phyloP scores from a whole-genome alignment of 345 rosid genomes.

The sweet orange (Citrus sinensis) region DNA sequence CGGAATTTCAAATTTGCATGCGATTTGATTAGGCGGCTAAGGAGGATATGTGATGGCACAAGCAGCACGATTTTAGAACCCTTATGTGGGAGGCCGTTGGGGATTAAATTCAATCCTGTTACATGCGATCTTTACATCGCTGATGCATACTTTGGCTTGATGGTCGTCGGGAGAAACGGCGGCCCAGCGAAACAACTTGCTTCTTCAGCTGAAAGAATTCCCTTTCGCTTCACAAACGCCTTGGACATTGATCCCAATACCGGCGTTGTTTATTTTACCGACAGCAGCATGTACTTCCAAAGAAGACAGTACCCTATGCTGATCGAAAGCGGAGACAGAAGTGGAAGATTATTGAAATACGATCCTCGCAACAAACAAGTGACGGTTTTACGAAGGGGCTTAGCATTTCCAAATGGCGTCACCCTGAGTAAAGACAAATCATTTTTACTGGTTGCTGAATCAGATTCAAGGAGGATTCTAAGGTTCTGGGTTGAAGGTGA shows the following conservation, averaged over 20 bases:
- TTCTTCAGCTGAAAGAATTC: constrained; percentile 31
- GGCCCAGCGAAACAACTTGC: constrained; percentile 39
- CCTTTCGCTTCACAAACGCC: constrained; percentile 37
- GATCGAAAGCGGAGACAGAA: constrained; percentile 27
- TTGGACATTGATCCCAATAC: constrained; percentile 40
- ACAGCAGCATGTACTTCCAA: constrained; percentile 39
- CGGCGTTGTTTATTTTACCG: constrained; percentile 50
- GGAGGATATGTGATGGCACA: constrained; percentile 39
- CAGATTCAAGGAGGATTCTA: constrained; percentile 2
- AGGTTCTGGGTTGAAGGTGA: constrained; percentile 2
- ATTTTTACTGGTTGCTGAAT: constrained; percentile 39
- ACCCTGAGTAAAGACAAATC: constrained; percentile 44
- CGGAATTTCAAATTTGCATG: too few relatives aligned
- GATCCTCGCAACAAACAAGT: constrained; percentile 29
- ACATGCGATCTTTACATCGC: constrained; percentile 57
- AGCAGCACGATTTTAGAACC: constrained; percentile 26
- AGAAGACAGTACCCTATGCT: constrained; percentile 29
- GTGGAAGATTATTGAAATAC: constrained; percentile 46
- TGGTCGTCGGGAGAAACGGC: constrained; percentile 39
- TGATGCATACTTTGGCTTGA: constrained; percentile 57
- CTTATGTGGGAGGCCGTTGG: constrained; percentile 52
- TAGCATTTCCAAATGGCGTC: constrained; percentile 48
- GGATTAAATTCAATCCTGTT: constrained; percentile 35
- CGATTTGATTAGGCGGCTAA: constrained; percentile 16
- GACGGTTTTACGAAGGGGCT: constrained; percentile 20